Base-by-base conservation (phyloP, 306 rosid species). In the Citrullus mucosospermus region DNA sequence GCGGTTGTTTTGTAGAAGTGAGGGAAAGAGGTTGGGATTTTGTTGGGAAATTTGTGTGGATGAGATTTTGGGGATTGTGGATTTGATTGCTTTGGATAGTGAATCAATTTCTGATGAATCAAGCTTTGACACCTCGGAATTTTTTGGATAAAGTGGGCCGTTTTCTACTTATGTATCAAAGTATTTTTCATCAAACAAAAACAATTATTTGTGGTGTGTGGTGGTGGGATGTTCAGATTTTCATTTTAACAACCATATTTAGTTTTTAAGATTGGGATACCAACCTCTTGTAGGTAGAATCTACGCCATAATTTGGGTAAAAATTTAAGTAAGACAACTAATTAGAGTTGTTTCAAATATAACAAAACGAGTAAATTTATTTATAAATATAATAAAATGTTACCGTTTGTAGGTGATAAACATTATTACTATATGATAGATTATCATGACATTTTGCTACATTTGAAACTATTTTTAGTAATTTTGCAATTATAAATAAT, bases 81-180 rank as follows among this genome's bases (percentile, higher is more conserved):
- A 86, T 85, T 84, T 83, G 82, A 55, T 85, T 80, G 83, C 83
- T 79, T 39, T 36, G 81, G 76, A 79, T 67, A 79, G 39, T 68
- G 54, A 85, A 83, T 79, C 58, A 25, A 55, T 59, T 65, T 13
- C 54, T 62, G 81, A 66, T 82, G 96, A 92, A 94, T 94, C 67
- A 82, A 9, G 9, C 67, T 66, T 34, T 84, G 96, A 89, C 97
- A 92, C 89, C 72, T 90, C 6, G 78, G 83, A 79, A 0, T 28
- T 44, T 13, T 34, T 0, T 5, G 80, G 98, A 94, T 92, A 92
- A 87, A 86, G 87, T 87, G 84, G 97, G 92, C 61, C 72, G 3
- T 43, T 25, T 77, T 38, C 25, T 48, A 6, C 1, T 30, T 0
- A 5, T 15, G 28, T 0, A 25, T 51, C 7, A 6, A 15, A 50